Base-by-base conservation (phyloP, 1,139 yeast genomes). In the Debaryomyces nepalensis region DNA sequence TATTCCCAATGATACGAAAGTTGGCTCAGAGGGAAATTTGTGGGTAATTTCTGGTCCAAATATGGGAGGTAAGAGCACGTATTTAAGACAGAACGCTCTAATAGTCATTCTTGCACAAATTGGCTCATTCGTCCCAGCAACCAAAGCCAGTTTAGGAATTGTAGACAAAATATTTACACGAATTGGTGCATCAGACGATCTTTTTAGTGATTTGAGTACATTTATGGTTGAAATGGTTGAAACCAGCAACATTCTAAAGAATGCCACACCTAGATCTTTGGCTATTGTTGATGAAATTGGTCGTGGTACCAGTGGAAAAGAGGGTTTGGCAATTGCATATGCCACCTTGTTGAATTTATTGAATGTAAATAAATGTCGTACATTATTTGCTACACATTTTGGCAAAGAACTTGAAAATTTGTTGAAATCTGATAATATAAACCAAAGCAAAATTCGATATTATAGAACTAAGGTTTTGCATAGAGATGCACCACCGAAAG, bases 211-310 rank as follows among this genome's bases (percentile, higher is more conserved):
- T 51, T 75, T 90, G 63, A 87, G 96, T 49, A 91, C 99, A 0
- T 93, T 93, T 56, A 90, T 93, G 98, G 96, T 91, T 11, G 98
- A 93, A 55, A 91, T 93, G 98, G 79, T 88, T n/a, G 99, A 93
- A 58, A 88, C 97, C 0, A 84, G 96, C 19, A 75, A 79, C 48
- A 90, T 93, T 27, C 64, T 93, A 41, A 73, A 77, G 37, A 80
- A 87, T 46, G 95, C 98, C 1, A 89, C 98, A 0, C 57, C 73
- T 0, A 64, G 74, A 33, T 90, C 98, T 0, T 64, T 93, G 48
- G 97, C 97, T 0, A 86, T 93, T 23, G 79, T 93, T 35, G 99
- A 93, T 64, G 99, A 93, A 55, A 84, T 93, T n/a, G 99, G 99
- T 0, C 73, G 99, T 46, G 99, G 99, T 0, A 93, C 99, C 0